Conservation (phyloP, 371 early-diverging fungal species). For the Mortierella sp. region DNA sequence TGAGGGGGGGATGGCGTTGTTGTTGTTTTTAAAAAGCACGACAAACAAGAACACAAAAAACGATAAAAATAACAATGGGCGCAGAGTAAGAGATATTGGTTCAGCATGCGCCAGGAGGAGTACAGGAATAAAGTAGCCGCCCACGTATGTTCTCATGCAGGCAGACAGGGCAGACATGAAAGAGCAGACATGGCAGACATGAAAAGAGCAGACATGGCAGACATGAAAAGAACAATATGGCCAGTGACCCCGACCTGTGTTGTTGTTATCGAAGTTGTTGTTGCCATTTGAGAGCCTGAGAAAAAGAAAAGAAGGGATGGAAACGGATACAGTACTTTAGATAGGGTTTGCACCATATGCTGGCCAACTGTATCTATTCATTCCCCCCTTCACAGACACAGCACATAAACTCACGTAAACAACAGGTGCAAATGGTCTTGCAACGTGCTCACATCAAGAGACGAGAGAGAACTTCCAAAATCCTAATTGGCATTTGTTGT, state of each 20-base stretch:
- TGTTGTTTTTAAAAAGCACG: not conserved
- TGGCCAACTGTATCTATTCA: not conserved
- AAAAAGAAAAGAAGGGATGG: not conserved
- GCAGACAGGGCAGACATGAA: not conserved
- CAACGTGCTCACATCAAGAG: slow-evolving; percentile 7
- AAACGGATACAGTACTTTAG: not conserved
- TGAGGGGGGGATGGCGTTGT: not conserved
- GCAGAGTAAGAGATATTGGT: not conserved
- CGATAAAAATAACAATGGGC: slow-evolving; percentile 1
- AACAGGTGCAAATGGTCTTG: not conserved
- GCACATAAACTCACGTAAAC: not conserved
- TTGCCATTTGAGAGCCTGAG: not conserved
- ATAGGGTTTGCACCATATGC: not conserved
- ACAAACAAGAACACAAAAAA: not conserved
- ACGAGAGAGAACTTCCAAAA: not conserved
- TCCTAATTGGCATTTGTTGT: not conserved
- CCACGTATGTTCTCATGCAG: not conserved
- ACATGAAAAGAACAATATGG: not conserved
- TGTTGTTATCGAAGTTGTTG: not conserved
- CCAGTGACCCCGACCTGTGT: slow-evolving; percentile 6
- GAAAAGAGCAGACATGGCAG: not conserved
- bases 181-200: not conserved
- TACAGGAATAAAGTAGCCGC: not conserved
- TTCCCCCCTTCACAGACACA: not conserved
- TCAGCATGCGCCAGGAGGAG: slow-evolving; percentile 1